Base-by-base conservation (phyloP, 2,329 filamentous ascomycete species). In the Dactylonectria estremocensis region DNA sequence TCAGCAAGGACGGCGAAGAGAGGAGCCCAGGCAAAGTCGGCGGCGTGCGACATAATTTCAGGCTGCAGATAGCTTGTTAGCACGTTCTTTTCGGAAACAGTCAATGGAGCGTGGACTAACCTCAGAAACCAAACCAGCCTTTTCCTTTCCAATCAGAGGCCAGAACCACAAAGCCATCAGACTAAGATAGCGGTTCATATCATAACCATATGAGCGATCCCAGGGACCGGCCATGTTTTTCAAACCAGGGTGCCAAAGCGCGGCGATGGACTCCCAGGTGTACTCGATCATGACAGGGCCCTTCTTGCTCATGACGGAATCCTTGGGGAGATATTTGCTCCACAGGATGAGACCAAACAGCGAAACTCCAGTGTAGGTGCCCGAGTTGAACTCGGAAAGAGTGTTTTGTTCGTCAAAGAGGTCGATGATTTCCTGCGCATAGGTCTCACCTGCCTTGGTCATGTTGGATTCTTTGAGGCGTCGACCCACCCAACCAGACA, bases 221-320 rank as follows among this genome's bases (percentile, higher is more conserved):
- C 89, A 91, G 0, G 90, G 90, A 0, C 89, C 90, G 2, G 89
- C 89, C 55, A 91, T 83, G 67, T 91, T 91, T 69, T 84, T 86
- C 78, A 91, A 77, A 2, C 84, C 82, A 1, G 89, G 85, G 60
- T 91, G 87, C 81, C 88, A 91, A 1, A 91, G 81, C 50, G 84
- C 71, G 0, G 83, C 81, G 2, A 88, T 80, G 3, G 83, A 81
- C 4, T 83, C 79, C 89, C 88, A 91, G 0, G 85, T 89, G 14
- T 84, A 76, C 5, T 77, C 68, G 18, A 91, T 82, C 83, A 91
- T 89, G 4, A 80, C 78, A 0, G 83, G 80, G 0, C 84, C 88
- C 60, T 87, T 83, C 58, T 84, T 77, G 11, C 83, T 80, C 84
- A 91, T 88, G 31, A 89, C 72, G 0, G 88, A 89, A 57, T 84